Evolutionary conservation across 2,329 filamentous ascomycete species (phyloP), one percentile per base, ranked within the genome.

Genomic region (Penicillium sclerotiorum): DNA sequence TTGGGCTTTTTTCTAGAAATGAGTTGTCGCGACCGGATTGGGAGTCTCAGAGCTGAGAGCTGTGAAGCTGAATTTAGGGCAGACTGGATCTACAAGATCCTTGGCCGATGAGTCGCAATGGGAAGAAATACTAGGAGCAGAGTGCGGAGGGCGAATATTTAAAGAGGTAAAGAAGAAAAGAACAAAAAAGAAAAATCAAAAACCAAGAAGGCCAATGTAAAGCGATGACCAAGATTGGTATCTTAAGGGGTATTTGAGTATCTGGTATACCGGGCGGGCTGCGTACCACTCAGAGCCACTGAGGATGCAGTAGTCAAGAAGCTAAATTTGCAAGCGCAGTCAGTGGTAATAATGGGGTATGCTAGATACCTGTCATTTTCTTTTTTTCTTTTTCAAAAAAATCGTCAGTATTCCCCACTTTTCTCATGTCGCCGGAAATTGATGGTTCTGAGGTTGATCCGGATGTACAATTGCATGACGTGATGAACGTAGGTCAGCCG

Each of bases 381-480:
- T n/a, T n/a, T n/a, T n/a, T n/a, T n/a, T n/a, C n/a, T n/a, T n/a
- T n/a, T n/a, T n/a, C n/a, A n/a, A n/a, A 32, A 23, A 23, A 46
- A 8, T 27, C 18, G 30, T n/a, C 25, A 28, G 13, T 18, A 28
- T 18, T 28, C 45, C 15, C 37, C 45, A 45, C 20, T 39, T 3
- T 22, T n/a, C 9, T 13, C 17, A 22, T 23, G 12, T 18, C n/a
- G 21, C 43, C 43, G 43, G 44, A 54, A 17, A 41, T n/a, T 35
- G 40, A 52, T 20, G 33, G 48, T 45, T 25, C 50, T 49, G 37
- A 52, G 41, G 37, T 47, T 37, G 49, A 57, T 55, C 45, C 17
- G 30, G 46, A 35, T n/a, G n/a, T 20, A 8, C 18, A 36, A 35
- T n/a, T 25, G 37, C 48, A 58, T 60, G 58, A 61, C 55, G 53